phyloP scores from a whole-genome alignment of 2,329 filamentous ascomycete species.

The Juglanconis juglandina region DNA sequence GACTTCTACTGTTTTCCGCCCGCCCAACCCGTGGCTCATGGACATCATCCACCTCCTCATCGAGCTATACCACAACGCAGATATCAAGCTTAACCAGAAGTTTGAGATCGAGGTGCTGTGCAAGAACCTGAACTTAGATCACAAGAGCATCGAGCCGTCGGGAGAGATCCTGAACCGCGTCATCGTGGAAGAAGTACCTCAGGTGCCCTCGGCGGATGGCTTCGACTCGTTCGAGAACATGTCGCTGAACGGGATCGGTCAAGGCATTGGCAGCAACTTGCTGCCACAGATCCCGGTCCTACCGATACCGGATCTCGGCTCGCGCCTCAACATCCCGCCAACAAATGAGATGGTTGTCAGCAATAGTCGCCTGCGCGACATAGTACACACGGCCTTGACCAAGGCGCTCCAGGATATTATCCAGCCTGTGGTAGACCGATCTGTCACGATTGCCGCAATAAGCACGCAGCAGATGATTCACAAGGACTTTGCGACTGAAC shows the following conservation, averaged over 20 bases:
- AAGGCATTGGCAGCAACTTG: conserved; percentile 67
- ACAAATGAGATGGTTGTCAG: conserved; percentile 76
- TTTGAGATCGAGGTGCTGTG: conserved; percentile 98
- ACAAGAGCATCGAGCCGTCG: conserved; percentile 86
- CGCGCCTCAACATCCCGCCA: conserved; percentile 75
- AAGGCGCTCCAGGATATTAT: conserved; percentile 95
- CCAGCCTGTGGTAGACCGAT: conserved; percentile 92
- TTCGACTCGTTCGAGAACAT: conserved; percentile 82
- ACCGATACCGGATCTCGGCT: conserved; percentile 78
- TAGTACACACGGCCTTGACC: conserved; percentile 81
- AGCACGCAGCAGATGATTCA: conserved; percentile 92
- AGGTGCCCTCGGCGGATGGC: conserved; percentile 61
- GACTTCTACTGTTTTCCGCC: conserved; percentile 82
- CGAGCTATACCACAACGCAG: conserved; percentile 88
- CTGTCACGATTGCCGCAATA: conserved; percentile 95
- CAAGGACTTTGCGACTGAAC: conserved; percentile 94
- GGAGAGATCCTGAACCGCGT: conserved; percentile 78
- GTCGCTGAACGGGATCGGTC: conserved; percentile 69
- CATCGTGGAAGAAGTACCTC: conserved; percentile 58
- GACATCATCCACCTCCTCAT: conserved; percentile 88
- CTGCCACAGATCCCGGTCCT: conserved; percentile 75
- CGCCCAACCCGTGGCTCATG: conserved; percentile 97
- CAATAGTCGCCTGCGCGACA: conserved; percentile 64
- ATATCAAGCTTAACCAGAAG: conserved; percentile 93
- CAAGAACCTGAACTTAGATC: conserved; percentile 85